Evolutionary conservation across 2,329 filamentous ascomycete species (phyloP).

Genomic region (Arthrobotrys entomopaga): DNA sequence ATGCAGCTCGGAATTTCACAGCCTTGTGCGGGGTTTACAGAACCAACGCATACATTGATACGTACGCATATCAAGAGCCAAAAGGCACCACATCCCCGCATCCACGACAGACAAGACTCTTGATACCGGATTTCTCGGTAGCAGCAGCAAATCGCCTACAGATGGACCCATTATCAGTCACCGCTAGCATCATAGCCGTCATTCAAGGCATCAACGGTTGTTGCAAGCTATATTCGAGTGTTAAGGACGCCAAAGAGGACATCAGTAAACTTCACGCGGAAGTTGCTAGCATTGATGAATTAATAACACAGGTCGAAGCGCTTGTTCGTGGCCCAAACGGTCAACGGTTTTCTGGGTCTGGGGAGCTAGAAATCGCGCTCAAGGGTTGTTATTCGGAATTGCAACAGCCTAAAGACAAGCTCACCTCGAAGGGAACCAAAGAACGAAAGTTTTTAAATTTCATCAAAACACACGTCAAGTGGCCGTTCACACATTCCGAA

Average conservation of each 20-base stretch:
- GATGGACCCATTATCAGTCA: conserved; percentile 32
- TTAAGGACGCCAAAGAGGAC: conserved; percentile 23
- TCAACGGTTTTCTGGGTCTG: conserved; percentile 4
- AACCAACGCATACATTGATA: no score
- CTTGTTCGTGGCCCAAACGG: conserved; percentile 10
- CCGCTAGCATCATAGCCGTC: conserved; percentile 29
- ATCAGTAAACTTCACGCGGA: conserved; percentile 18
- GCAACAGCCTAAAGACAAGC: conserved; percentile 1
- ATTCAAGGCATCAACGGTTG: conserved; percentile 20
- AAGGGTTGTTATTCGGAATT: conserved; percentile 9
- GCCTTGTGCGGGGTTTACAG: no score
- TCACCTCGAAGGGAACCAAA: background rate
- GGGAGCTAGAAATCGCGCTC: conserved; percentile 11
- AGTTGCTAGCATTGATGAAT: conserved; percentile 11
- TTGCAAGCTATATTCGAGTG: conserved; percentile 31
- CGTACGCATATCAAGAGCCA: no score
- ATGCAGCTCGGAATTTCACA: no score
- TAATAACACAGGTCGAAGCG: conserved; percentile 8
- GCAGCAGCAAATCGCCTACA: no score
- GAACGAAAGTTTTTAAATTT: conserved; percentile 8
- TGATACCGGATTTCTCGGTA: no score
- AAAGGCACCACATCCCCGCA: no score
- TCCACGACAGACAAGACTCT: no score
- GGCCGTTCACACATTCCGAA: conserved; percentile 23
- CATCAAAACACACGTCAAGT: conserved; percentile 18